Evolutionary conservation across 1,139 yeast species (phyloP), one percentile per base, ranked within the genome.

Genomic region (Candida sanyaensis): DNA sequence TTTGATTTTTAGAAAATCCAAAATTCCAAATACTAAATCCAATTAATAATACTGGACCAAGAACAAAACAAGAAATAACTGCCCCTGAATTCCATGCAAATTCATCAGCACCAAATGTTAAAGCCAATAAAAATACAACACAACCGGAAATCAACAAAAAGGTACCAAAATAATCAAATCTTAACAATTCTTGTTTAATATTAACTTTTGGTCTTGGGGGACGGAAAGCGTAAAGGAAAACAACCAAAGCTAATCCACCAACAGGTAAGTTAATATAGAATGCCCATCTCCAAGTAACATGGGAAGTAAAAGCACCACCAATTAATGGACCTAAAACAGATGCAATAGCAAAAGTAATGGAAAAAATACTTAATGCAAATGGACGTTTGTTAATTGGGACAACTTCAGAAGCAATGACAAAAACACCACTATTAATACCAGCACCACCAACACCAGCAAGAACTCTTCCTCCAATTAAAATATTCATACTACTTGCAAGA

Each of bases 231-330:
- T 57, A 58, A 23, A 57, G 43, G 43, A 71, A 65, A 29, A 65
- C 56, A 2, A 50, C 59, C 31, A 58, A 43, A 1, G 75, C 73
- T 29, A 65, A 48, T 1, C 67, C 75, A 10, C 76, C 76, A 53
- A 71, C 60, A 11, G 76, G 76, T 50, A 71, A 66, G 47, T 71
- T 71, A 9, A 87, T 75, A 63, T 83, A 87, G 63, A 86, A 87
- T 53, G 88, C 81, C 92, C 92, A 86, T 64, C 93, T 75, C 93
- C 93, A 87, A n/a, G 54, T 53, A 23, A 64, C 66, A 48, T 69
- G 66, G 21, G 68, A 59, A 5, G 78, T 72, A 49, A 81, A 77
- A 0, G 77, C 81, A 28, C 83, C 81, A 50, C 82, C 81, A 23
- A 82, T 60, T 46, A 82, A 72, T 0, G 87, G 87, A 0, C 86